A percentile compares a stretch with the other conserved stretches of the same genome.
phyloP scores from a whole-genome alignment of 176 grass and related monocot species.

The Canna indica region DNA sequence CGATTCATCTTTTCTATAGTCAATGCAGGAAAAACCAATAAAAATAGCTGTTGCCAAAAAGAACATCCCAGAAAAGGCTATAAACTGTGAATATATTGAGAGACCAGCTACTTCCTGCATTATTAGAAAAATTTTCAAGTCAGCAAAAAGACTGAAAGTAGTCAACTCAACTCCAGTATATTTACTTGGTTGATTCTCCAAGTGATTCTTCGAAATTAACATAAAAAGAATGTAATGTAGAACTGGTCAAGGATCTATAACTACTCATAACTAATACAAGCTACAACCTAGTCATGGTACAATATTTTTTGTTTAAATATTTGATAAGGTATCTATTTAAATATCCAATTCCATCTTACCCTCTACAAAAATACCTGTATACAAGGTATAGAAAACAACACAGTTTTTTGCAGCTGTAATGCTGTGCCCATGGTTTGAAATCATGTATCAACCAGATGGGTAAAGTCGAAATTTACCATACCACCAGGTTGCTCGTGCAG shows the following conservation, averaged over 20 bases:
- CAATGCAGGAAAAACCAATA: not conserved
- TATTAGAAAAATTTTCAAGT: not conserved
- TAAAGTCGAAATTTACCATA: no score
- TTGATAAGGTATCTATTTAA: no score
- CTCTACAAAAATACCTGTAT: no score
- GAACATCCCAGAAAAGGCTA: slow-evolving; percentile 13
- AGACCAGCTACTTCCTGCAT: slow-evolving; percentile 8
- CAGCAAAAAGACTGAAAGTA: not conserved
- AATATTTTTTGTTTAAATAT: not conserved
- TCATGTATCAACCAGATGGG: no score
- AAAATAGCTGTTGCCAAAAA: slow-evolving; percentile 13
- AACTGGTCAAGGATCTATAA: not conserved
- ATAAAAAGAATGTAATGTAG: not conserved
- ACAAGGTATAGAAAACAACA: no score
- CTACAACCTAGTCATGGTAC: not conserved
- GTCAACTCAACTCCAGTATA: not conserved
- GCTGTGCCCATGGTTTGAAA: no score
- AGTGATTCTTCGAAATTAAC: not conserved
- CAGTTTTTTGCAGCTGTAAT: no score
- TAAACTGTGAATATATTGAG: slow-evolving; percentile 4
- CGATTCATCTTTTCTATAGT: not conserved
- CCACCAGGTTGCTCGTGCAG: no score
- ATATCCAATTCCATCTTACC: no score
- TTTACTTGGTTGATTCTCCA: not conserved
- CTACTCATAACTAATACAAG: not conserved